These are phyloP conservation scores for Chrysosporium queenslandicum DNA, from an alignment of 2,329 filamentous ascomycete genomes.

Conservation along the genomic window DNA sequence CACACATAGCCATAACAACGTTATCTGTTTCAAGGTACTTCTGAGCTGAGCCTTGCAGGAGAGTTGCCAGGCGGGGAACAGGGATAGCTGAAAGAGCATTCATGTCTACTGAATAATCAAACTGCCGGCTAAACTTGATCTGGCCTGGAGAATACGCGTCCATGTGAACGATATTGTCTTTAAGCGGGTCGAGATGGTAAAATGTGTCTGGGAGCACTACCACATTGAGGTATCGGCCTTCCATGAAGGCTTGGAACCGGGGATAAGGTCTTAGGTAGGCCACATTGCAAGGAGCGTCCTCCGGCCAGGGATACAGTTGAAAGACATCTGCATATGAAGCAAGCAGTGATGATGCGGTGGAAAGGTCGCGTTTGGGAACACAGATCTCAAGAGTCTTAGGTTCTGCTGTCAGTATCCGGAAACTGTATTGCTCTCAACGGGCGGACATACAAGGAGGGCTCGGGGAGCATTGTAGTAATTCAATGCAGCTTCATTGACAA, in stretches of 20 bases:
- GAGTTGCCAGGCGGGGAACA: constrained; percentile 10
- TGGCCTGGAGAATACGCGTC: constrained; percentile 3
- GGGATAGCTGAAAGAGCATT: constrained; percentile 11
- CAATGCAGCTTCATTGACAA: constrained; percentile 14
- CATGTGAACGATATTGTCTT: constrained; percentile 12
- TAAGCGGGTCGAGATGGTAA: constrained; percentile 12
- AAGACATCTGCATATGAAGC: constrained; percentile 13
- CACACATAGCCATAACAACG: constrained; percentile 6
- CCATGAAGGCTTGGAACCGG: constrained; percentile 13
- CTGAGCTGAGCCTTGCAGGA: constrained; percentile 10
- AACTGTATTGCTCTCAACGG: not conserved
- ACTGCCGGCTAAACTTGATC: constrained; percentile 13
- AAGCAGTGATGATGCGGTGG: constrained; percentile 9
- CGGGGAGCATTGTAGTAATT: constrained; percentile 14
- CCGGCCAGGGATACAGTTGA: constrained; percentile 9
- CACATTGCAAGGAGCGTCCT: constrained; percentile 2
- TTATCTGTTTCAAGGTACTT: constrained; percentile 10
- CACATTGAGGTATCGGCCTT: constrained; percentile 4
- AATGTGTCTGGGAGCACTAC: constrained; percentile 12
- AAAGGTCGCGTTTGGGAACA: constrained; percentile 11
- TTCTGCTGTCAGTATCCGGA: constrained; percentile 3
- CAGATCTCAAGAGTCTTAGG: constrained; percentile 13
- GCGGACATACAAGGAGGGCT: constrained; percentile 7
- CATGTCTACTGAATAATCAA: constrained; percentile 11
- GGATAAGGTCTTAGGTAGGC: constrained; percentile 8